Base-by-base conservation (phyloP, 2,329 filamentous ascomycete species). In the Aschersonia sp. region DNA sequence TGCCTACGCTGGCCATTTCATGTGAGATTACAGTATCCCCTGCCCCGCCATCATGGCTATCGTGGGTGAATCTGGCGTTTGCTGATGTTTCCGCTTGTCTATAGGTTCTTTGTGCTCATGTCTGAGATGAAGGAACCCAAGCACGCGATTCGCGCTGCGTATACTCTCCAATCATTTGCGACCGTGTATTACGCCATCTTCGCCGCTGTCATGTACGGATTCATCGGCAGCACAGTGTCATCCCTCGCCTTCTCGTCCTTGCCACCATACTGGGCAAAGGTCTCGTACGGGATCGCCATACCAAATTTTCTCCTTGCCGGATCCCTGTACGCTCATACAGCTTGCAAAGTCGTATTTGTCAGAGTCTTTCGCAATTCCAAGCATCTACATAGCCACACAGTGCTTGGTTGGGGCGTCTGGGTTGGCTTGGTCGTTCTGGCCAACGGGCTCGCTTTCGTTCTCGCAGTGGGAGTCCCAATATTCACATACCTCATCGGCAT, bases 401-500 rank as follows among this genome's bases (percentile, higher is more conserved):
- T 64, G 1, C 47, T 67, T 4, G 72, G 70, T 3, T 75, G 70
- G 70, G 55, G 57, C 0, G 62, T 63, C 0, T 77, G 74, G 74
- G 57, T 64, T 2, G 46, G 64, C 0, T 57, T 76, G 6, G 63
- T 74, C 5, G 35, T 74, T 2, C 40, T 72, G 6, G 63, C 68
- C 50, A 75, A 73, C 45, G 64, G 56, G 1, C 62, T 66, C 2
- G 68, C 71, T 1, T 67, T 68, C 49, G 52, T 68, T 31, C 57
- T 68, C 14, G 62, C 66, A 6, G 66, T 72, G 1, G 69, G 71
- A 4, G 70, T 76, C 31, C 73, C 73, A 1, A 69, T 74, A 29
- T 75, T 76, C 60, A 72, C 70, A 50, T 74, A 75, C 48, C 57
- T 76, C 9, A 67, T 76, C 31, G 71, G 71, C 2, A 69, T 76